These are phyloP conservation scores for Lodderomyces theae DNA, from an alignment of 1,139 yeast species.

Conservation along the genomic window DNA sequence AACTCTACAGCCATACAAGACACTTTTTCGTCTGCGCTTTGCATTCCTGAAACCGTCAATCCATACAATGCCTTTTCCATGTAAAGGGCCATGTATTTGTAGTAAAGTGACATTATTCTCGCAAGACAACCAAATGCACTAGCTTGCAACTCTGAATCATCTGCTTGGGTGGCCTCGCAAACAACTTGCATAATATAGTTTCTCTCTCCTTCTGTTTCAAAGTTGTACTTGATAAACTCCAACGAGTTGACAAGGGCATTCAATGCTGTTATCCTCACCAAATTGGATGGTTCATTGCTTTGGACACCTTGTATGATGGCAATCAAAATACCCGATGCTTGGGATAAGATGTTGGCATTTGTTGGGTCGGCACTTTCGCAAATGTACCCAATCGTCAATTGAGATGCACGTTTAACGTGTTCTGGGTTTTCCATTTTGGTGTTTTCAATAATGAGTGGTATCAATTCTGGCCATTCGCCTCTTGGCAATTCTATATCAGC, in stretches of 20 bases:
- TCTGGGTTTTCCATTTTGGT: slow-evolving; percentile 77
- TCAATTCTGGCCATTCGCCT: slow-evolving; percentile 84
- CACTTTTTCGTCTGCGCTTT: slow-evolving; percentile 77
- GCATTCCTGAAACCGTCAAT: slow-evolving; percentile 89
- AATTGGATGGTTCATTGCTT: slow-evolving; percentile 66
- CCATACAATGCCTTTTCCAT: slow-evolving; percentile 97
- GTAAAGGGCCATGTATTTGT: slow-evolving; percentile 84
- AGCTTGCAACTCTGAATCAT: slow-evolving; percentile 78
- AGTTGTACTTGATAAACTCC: slow-evolving; percentile 84
- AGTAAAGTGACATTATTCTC: slow-evolving; percentile 85
- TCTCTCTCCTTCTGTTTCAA: slow-evolving; percentile 91
- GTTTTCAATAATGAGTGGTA: slow-evolving; percentile 78
- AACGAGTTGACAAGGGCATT: slow-evolving; percentile 89
- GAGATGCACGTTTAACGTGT: slow-evolving; percentile 79
- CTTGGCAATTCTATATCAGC: slow-evolving; percentile 92
- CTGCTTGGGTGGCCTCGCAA: slow-evolving; percentile 95
- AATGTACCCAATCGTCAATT: slow-evolving; percentile 88
- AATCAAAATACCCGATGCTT: slow-evolving; percentile 87
- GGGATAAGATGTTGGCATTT: slow-evolving; percentile 74
- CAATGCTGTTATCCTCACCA: slow-evolving; percentile 85
- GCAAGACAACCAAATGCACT: slow-evolving; percentile 96
- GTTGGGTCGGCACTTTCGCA: slow-evolving; percentile 92
- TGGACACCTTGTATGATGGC: slow-evolving; percentile 98
- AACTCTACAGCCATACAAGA: slow-evolving; percentile 99
- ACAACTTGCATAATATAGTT: slow-evolving; percentile 98